Evolutionary conservation across 352 stramenopile genomes (phyloP), one percentile per base, ranked within the genome.

Genomic region (Aphanomyces cochlioides): DNA sequence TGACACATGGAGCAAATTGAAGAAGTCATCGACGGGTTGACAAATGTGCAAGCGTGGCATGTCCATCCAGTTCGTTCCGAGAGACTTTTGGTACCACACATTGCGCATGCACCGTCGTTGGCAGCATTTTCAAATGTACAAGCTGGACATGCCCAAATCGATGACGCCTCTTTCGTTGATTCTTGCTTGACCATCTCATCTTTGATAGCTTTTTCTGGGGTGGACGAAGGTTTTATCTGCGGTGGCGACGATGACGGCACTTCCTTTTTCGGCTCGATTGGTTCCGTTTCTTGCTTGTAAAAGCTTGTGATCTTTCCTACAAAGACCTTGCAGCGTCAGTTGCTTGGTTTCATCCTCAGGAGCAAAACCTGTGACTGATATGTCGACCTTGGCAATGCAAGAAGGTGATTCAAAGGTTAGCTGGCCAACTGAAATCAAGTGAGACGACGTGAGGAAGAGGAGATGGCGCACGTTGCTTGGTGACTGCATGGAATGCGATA

Each of bases 401-500:
- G 90, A 75, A 73, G 89, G 74, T 45, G 82, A 85, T 63, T 94
- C 84, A 57, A 89, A 92, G 67, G 89, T 83, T 47, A 77, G 89
- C 21, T 79, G 86, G 7, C 87, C 84, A 54, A 93, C 86, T 93
- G 47, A 45, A 63, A 2, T 15, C 45, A 53, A 15, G n/a, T 15
- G 1, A 53, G n/a, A n/a, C 2, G 13, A 53, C 45, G 45, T 15
- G n/a, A 53, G 45, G n/a, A 53, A n/a, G 13, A 53, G 45, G 28
- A 28, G 28, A 28, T 38, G n/a, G 68, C 61, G 7, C 61, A 90
- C 85, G 73, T 77, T 79, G 79, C 67, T 88, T 88, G 63, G 93
- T 87, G 2, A 96, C 88, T 5, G 88, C 79, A 58, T 96, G 76
- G 75, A 78, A 92, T 38, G 81, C 81, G n/a, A 96, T 73, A 28